Evolutionary conservation across 768 basidiomycete species (phyloP).

Genomic region (Amanita fuliginea): DNA sequence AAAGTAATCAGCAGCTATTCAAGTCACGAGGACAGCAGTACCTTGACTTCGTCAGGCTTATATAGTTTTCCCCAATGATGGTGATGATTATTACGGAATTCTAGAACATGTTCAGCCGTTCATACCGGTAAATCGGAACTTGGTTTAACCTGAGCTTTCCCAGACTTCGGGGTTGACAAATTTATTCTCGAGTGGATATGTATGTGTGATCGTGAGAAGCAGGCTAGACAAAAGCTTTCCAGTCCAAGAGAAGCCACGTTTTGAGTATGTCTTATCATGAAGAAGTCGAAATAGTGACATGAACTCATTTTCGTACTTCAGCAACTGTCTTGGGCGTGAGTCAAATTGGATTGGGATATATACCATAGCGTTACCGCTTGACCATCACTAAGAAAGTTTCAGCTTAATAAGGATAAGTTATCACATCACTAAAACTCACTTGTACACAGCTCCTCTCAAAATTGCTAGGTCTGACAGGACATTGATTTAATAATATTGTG

Average conservation of each 20-base stretch:
- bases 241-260: conserved; percentile 75
- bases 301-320: conserved; percentile 53
- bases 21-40: conserved; percentile 15
- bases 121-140: not conserved
- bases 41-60: conserved; percentile 55
- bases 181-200: conserved; percentile 71
- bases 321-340: conserved; percentile 30
- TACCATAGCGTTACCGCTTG: conserved; percentile 33
- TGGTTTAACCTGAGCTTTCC: conserved; percentile 48
- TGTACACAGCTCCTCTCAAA: conserved; percentile 69
- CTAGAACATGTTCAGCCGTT: conserved; percentile 21
- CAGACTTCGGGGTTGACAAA: conserved; percentile 75
- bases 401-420: not conserved
- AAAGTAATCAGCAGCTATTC: not conserved
- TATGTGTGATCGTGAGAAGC: conserved; percentile 65
- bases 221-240: conserved; percentile 67
- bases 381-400: conserved; percentile 37
- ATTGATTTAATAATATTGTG: conserved; percentile 3
- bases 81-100: conserved; percentile 61
- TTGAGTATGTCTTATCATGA: conserved; percentile 62
- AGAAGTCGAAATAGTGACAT: conserved; percentile 51
- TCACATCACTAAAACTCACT: conserved; percentile 32
- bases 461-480: conserved; percentile 51
- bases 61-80: conserved; percentile 76
- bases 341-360: not conserved